A percentile compares a stretch with the other conserved stretches of the same genome.
These are phyloP conservation scores for Heterobasidion occidentale DNA, from an alignment of 1,284 basidiomycete species.

Conservation along the genomic window DNA sequence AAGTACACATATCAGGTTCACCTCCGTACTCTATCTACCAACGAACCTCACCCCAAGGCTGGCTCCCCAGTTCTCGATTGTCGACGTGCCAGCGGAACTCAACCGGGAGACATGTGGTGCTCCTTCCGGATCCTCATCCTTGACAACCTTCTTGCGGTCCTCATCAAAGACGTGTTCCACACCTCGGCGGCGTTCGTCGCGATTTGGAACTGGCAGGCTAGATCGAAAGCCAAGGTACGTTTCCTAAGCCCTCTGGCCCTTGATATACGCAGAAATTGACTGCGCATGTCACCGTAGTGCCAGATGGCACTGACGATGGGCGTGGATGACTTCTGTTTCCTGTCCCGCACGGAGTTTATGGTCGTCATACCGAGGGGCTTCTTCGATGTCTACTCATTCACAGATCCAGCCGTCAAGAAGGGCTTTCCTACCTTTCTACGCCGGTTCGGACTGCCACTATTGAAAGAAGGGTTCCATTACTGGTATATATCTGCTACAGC, in stretches of 20 bases:
- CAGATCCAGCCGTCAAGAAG: slow-evolving; percentile 24
- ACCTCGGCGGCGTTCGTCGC: slow-evolving; percentile 3
- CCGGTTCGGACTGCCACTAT: slow-evolving; percentile 31
- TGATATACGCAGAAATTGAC: background rate
- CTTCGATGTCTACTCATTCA: slow-evolving; percentile 40
- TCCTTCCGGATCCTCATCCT: slow-evolving; percentile 38
- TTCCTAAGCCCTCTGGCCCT: background rate
- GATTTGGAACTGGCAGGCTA: slow-evolving; percentile 7
- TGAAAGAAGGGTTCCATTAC: slow-evolving; percentile 33
- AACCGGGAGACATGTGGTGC: slow-evolving; percentile 24
- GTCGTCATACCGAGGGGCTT: slow-evolving; percentile 33
- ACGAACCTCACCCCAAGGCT: slow-evolving; percentile 38
- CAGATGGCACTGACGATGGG: slow-evolving; percentile 25
- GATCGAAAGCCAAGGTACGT: slow-evolving; percentile 25
- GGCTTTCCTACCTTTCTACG: slow-evolving; percentile 23
- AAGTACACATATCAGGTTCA: slow-evolving; percentile 37
- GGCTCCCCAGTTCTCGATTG: slow-evolving; percentile 28
- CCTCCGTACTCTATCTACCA: slow-evolving; percentile 38
- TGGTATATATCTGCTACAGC: slow-evolving; percentile 25
- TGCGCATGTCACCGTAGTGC: slow-evolving; percentile 22
- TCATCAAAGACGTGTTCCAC: slow-evolving; percentile 9
- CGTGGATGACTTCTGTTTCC: slow-evolving; percentile 45
- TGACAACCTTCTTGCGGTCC: slow-evolving; percentile 4
- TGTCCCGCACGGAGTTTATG: slow-evolving; percentile 35
- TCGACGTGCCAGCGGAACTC: slow-evolving; percentile 20